phyloP scores from a whole-genome alignment of 2,329 filamentous ascomycete species.

The Penicillium sp. region DNA sequence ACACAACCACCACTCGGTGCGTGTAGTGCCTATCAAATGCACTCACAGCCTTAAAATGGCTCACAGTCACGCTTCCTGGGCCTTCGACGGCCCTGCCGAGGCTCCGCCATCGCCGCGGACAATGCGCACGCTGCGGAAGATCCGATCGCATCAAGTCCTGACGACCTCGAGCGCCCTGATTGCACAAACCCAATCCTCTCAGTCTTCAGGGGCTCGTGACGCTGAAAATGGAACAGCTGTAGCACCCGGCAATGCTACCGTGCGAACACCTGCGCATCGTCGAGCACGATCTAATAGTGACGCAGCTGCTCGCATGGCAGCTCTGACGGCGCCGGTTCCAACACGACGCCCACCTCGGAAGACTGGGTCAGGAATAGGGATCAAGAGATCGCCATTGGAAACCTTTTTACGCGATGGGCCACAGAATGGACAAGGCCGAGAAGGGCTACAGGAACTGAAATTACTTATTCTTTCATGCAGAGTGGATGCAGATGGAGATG shows the following conservation, averaged over 20 bases:
- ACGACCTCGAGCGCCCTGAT: conserved; percentile 67
- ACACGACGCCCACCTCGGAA: conserved; percentile 42
- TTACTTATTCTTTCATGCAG: conserved; percentile 52
- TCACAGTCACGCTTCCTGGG: conserved; percentile 23
- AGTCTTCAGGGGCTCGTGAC: conserved; percentile 16
- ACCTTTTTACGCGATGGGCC: conserved; percentile 78
- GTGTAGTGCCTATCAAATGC: conserved; percentile 6
- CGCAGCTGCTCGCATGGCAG: conserved; percentile 50
- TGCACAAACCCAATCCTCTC: conserved; percentile 44
- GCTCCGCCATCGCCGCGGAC: conserved; percentile 60
- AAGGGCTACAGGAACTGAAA: conserved; percentile 48
- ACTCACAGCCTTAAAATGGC: conserved; percentile 20
- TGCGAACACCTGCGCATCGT: conserved; percentile 37
- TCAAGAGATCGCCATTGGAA: conserved; percentile 62
- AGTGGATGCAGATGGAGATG: conserved; percentile 53
- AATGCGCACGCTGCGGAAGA: conserved; percentile 67
- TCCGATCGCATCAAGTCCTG: conserved; percentile 71
- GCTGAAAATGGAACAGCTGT: conserved; percentile 27
- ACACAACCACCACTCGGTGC: conserved; percentile 9
- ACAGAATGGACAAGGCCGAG: conserved; percentile 61
- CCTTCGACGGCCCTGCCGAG: conserved; percentile 27
- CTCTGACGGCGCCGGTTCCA: conserved; percentile 17
- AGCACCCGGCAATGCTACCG: conserved; percentile 28
- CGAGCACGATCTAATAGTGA: conserved; percentile 73
- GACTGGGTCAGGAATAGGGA: conserved; percentile 44